Conservation (phyloP, 495 filamentous ascomycete species). For the Penicillium turbatum region DNA sequence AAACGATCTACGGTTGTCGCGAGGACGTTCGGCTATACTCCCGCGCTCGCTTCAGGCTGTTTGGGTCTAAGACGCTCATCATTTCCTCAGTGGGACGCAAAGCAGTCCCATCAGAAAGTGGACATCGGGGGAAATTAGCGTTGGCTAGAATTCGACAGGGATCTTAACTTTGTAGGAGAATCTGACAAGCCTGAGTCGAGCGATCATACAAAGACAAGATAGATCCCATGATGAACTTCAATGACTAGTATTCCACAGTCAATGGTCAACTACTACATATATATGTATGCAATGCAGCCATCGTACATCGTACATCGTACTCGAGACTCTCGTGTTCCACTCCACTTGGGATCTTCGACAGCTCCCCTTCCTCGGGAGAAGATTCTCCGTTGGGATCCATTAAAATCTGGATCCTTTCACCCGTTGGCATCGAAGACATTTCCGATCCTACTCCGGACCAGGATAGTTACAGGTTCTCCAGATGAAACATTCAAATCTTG, state of each 20-base stretch:
- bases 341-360: not conserved
- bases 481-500: not conserved
- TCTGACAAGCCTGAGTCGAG: not conserved
- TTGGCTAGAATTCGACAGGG: not conserved
- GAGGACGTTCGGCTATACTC: not conserved
- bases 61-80: not conserved
- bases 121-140: slow-evolving; percentile 1
- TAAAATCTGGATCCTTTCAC: not conserved
- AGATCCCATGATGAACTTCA: too few species aligned
- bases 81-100: not conserved
- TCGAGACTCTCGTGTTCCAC: not conserved
- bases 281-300: too few species aligned
- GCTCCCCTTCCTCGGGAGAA: not conserved
- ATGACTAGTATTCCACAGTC: too few species aligned
- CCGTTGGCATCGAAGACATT: not conserved
- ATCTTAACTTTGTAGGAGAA: slow-evolving; percentile 1
- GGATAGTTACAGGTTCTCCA: not conserved
- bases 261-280: not conserved
- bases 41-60: not conserved
- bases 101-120: not conserved
- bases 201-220: not conserved
- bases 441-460: not conserved
- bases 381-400: not conserved
- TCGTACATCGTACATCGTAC: not conserved
- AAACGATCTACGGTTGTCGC: not conserved